These are phyloP conservation scores for Corymbia citriodora DNA, from an alignment of 441 rosid genomes.

Conservation along the genomic window DNA sequence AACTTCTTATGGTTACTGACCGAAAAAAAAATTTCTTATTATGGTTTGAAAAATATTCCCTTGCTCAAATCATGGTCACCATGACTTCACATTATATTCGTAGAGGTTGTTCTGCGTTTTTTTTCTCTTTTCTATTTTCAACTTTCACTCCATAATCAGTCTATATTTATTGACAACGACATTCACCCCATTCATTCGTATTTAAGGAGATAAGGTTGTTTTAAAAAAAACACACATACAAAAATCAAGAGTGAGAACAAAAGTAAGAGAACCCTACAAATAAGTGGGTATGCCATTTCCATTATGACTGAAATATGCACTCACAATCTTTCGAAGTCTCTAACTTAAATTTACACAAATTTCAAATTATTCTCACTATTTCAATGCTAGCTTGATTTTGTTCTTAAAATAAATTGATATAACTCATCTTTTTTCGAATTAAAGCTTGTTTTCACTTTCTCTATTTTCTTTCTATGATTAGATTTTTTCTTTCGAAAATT, in stretches of 20 bases:
- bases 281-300: neutral
- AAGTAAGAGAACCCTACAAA: neutral
- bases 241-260: no score
- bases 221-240: no score
- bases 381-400: neutral
- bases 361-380: rapidly evolving
- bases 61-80: neutral
- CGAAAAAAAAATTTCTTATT: neutral
- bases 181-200: neutral
- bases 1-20: neutral
- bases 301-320: neutral
- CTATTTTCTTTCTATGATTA: no score
- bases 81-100: neutral
- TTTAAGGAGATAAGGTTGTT: no score
- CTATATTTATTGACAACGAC: neutral
- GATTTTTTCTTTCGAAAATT: no score
- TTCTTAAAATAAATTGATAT: no score
- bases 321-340: neutral
- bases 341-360: no score
- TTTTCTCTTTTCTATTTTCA: neutral
- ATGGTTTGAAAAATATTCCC: neutral
- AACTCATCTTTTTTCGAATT: neutral
- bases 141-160: neutral
- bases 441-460: neutral
- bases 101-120: neutral